Conservation (phyloP, 805 yeast species). For the Starmerella potacharoeniae region DNA sequence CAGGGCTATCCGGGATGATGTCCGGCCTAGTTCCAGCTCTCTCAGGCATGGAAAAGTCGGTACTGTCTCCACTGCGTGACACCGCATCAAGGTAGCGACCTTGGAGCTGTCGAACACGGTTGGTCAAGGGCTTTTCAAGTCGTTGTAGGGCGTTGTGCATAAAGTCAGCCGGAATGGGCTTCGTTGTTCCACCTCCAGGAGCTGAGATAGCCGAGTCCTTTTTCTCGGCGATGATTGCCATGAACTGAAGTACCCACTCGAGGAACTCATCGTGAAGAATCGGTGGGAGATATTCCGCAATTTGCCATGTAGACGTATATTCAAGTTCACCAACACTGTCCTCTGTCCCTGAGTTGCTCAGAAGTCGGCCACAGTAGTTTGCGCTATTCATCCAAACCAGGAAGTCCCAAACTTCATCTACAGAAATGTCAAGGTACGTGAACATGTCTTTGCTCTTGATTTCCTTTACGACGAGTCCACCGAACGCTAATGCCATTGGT, state of each 20-base stretch:
- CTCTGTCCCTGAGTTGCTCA: constrained; percentile 5
- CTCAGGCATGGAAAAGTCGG: constrained; percentile 60
- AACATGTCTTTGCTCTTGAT: constrained; percentile 72
- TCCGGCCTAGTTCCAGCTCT: constrained; percentile 54
- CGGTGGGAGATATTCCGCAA: constrained; percentile 59
- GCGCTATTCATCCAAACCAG: constrained; percentile 89
- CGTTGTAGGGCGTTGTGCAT: constrained; percentile 31
- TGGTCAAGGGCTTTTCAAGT: constrained; percentile 53
- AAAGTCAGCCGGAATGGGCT: constrained; percentile 17
- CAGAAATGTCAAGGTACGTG: constrained; percentile 62
- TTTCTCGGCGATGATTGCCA: constrained; percentile 53
- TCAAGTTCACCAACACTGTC: constrained; percentile 24
- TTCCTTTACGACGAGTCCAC: constrained; percentile 69
- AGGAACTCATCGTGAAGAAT: constrained; percentile 73
- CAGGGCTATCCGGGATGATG: constrained; percentile 50
- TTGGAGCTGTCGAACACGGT: constrained; percentile 53
- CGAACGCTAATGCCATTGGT: constrained; percentile 81
- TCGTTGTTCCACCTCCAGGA: background rate
- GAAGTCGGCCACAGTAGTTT: constrained; percentile 63
- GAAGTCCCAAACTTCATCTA: constrained; percentile 81
- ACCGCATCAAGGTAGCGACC: constrained; percentile 61
- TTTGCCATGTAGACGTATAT: constrained; percentile 65
- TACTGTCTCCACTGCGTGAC: constrained; percentile 48
- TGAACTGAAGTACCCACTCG: constrained; percentile 69
- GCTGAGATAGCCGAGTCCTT: constrained; percentile 12